phyloP scores from a whole-genome alignment of 176 grass and related monocot species.

The Rhipidocladum racemiflorum region DNA sequence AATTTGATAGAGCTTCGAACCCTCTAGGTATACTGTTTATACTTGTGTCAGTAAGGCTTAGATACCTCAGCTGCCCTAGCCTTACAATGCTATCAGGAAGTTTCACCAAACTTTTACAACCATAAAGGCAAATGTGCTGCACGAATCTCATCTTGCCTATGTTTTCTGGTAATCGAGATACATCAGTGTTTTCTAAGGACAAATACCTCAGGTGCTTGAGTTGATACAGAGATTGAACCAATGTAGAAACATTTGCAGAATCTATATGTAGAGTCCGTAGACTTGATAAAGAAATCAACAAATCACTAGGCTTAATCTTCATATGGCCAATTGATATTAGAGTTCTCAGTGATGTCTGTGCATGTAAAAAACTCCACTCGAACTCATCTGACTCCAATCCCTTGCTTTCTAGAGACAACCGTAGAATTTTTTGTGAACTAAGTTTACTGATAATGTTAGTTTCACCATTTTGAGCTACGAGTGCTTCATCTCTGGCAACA shows the following conservation, averaged over 20 bases:
- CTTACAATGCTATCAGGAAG: conserved; percentile 4
- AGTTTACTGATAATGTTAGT: neutral
- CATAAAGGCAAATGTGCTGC: neutral
- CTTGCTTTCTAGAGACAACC: too few relatives aligned
- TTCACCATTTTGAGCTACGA: neutral
- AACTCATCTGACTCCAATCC: too few relatives aligned
- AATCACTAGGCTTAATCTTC: too few relatives aligned
- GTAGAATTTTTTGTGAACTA: neutral
- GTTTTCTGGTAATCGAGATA: neutral
- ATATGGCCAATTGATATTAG: too few relatives aligned
- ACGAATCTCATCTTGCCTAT: neutral
- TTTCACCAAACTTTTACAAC: neutral
- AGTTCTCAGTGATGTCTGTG: too few relatives aligned
- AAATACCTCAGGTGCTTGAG: neutral
- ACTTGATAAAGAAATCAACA: too few relatives aligned
- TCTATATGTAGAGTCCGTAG: neutral
- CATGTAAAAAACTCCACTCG: too few relatives aligned
- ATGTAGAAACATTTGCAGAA: neutral
- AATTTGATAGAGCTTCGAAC: neutral
- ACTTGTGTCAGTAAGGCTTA: neutral
- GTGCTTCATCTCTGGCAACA: neutral
- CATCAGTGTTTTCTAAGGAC: neutral
- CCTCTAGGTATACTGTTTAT: neutral
- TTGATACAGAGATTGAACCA: neutral
- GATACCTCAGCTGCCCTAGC: neutral